phyloP scores from a whole-genome alignment of 768 basidiomycete genomes.

The Hygrocybe punicea region DNA sequence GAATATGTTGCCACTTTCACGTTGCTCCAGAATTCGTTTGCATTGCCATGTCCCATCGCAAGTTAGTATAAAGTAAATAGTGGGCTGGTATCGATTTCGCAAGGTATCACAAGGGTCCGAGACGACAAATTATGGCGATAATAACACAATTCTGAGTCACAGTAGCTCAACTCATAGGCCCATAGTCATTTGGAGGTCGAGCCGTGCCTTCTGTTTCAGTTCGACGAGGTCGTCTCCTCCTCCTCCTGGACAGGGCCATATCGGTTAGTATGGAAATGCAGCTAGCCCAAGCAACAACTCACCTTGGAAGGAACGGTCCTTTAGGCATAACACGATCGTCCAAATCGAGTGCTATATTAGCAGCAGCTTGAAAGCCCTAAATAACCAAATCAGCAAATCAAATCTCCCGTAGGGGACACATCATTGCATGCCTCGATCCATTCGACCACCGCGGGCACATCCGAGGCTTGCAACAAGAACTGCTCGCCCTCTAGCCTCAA shows the following conservation, averaged over 20 bases:
- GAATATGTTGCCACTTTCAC: slow-evolving; percentile 28
- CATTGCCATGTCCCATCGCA: not conserved
- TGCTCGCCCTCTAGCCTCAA: slow-evolving; percentile 93
- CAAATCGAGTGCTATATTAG: slow-evolving; percentile 87
- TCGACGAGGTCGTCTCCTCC: slow-evolving; percentile 18
- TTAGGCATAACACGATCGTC: slow-evolving; percentile 91
- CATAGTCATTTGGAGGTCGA: no score
- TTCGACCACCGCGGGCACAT: slow-evolving; percentile 80
- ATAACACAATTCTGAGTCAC: no score
- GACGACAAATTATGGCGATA: no score
- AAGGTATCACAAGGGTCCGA: no score
- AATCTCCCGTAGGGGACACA: slow-evolving; percentile 3
- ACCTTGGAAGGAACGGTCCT: slow-evolving; percentile 83
- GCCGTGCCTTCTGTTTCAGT: no score
- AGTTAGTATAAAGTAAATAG: slow-evolving; percentile 5
- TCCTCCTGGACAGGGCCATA: slow-evolving; percentile 12
- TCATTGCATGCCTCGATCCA: slow-evolving; percentile 83
- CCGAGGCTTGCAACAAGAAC: slow-evolving; percentile 86
- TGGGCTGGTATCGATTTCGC: no score
- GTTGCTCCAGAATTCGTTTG: no score
- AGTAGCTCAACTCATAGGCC: no score
- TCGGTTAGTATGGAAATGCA: not conserved
- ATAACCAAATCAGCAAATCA: not conserved
- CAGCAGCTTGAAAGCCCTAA: slow-evolving; percentile 85
- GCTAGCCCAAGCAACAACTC: slow-evolving; percentile 21